These are phyloP conservation scores for Candolleomyces efflorescens DNA, from an alignment of 768 basidiomycete genomes.

Conservation along the genomic window DNA sequence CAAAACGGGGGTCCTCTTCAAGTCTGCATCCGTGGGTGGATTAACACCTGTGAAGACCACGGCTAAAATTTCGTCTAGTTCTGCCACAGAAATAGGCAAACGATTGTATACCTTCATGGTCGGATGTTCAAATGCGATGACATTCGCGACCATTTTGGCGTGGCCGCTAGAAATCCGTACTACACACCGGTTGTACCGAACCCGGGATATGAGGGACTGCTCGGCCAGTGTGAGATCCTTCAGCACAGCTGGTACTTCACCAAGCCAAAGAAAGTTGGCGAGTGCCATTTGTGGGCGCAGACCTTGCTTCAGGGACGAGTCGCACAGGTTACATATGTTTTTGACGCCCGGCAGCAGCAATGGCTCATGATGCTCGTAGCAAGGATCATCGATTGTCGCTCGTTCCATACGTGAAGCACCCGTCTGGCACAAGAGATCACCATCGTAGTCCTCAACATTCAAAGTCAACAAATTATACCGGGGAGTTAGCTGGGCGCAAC, in stretches of 20 bases:
- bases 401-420: no score
- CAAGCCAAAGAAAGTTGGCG: slow-evolving; percentile 32
- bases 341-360: not conserved
- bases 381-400: no score
- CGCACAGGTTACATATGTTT: not conserved
- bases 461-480: no score
- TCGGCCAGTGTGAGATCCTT: slow-evolving; percentile 21
- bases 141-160: slow-evolving; percentile 25
- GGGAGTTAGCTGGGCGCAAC: not conserved
- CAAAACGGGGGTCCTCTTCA: not conserved
- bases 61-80: slow-evolving; percentile 11
- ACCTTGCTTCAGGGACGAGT: not conserved
- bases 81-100: slow-evolving; percentile 18
- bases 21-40: not conserved
- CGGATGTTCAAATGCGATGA: slow-evolving; percentile 23
- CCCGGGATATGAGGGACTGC: slow-evolving; percentile 19
- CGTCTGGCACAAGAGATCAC: no score
- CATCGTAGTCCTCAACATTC: no score
- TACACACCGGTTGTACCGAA: slow-evolving; percentile 23
- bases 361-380: no score
- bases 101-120: slow-evolving; percentile 19
- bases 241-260: slow-evolving; percentile 25
- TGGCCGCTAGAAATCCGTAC: slow-evolving; percentile 22
- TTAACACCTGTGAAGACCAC: not conserved
- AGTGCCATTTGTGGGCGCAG: slow-evolving; percentile 10